Percentiles rank a stretch among this genome's conserved stretches.
phyloP scores from a whole-genome alignment of 495 filamentous ascomycete species.

The Venustampulla echinocandica region DNA sequence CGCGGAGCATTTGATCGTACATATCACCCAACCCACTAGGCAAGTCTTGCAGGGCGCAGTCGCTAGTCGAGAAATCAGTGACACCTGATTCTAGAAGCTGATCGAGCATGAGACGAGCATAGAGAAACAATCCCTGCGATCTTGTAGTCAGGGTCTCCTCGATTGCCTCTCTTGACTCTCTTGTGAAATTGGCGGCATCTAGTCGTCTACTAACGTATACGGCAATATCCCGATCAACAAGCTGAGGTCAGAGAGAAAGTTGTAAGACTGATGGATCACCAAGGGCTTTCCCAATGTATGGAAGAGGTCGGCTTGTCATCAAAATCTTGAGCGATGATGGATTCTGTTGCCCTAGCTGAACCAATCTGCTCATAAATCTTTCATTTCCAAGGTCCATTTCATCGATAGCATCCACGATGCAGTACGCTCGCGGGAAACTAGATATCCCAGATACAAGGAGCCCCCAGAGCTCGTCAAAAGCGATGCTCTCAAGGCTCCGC shows the following conservation, averaged over 20 bases:
- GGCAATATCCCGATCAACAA: slow-evolving; percentile 14
- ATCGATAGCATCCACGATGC: slow-evolving; percentile 42
- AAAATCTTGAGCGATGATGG: slow-evolving; percentile 4
- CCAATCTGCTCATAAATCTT: background rate
- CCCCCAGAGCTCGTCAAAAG: slow-evolving; percentile 11
- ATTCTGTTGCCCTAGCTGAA: slow-evolving; percentile 1
- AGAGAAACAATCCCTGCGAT: slow-evolving; percentile 33
- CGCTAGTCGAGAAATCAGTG: background rate
- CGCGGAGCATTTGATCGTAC: slow-evolving; percentile 35
- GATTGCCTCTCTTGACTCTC: slow-evolving; percentile 9
- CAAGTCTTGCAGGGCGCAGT: slow-evolving; percentile 12
- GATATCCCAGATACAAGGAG: slow-evolving; percentile 22
- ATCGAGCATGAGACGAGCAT: slow-evolving; percentile 41
- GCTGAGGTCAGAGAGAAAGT: background rate
- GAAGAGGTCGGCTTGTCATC: slow-evolving; percentile 11
- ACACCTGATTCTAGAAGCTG: slow-evolving; percentile 24
- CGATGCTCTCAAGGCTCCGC: slow-evolving; percentile 12
- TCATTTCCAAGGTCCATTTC: slow-evolving; percentile 24
- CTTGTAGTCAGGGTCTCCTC: background rate
- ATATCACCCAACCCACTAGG: slow-evolving; percentile 35
- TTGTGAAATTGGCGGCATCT: background rate
- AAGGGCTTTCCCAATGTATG: background rate
- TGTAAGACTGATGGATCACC: background rate
- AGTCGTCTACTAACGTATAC: slow-evolving; percentile 9
- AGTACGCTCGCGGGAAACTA: slow-evolving; percentile 30